Evolutionary conservation across 345 rosid genomes (phyloP).

Genomic region (Populus ilicifolia): DNA sequence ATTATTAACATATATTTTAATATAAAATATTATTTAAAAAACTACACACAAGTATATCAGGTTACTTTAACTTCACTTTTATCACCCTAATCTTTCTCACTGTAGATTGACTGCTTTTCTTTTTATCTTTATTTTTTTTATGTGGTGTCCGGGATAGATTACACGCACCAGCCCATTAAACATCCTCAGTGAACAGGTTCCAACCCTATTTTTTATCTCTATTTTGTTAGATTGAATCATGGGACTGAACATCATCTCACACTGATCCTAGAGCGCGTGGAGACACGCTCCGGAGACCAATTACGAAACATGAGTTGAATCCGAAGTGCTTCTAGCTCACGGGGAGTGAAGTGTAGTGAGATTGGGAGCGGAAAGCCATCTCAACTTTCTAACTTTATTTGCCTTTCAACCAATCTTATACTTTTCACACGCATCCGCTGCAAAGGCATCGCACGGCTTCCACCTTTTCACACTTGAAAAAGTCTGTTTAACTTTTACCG

Average conservation of each 20-base stretch:
- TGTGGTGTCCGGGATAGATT: too few species aligned
- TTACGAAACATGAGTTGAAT: accelerated
- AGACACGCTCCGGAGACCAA: not conserved
- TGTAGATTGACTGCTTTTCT: constrained; percentile 21
- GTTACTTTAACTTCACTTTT: not conserved
- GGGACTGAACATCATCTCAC: not conserved
- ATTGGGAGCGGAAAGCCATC: not conserved
- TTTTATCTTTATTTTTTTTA: too few species aligned
- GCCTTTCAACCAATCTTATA: constrained; percentile 33
- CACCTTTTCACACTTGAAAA: constrained; percentile 13
- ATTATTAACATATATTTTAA: too few species aligned
- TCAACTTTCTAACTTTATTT: not conserved
- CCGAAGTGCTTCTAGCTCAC: not conserved
- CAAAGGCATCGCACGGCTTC: constrained; percentile 35
- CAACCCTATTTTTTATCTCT: not conserved
- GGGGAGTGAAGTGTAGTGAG: not conserved
- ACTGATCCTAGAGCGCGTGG: not conserved
- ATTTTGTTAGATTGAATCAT: not conserved
- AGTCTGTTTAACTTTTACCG: not conserved
- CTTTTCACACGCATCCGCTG: constrained; percentile 51
- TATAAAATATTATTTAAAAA: too few species aligned
- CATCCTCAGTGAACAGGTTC: too few species aligned
- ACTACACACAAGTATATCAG: not conserved
- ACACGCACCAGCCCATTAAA: too few species aligned
- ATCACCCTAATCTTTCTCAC: not conserved